Conservation (phyloP, 2,329 filamentous ascomycete genomes). For the Grosmannia clavigera region DNA sequence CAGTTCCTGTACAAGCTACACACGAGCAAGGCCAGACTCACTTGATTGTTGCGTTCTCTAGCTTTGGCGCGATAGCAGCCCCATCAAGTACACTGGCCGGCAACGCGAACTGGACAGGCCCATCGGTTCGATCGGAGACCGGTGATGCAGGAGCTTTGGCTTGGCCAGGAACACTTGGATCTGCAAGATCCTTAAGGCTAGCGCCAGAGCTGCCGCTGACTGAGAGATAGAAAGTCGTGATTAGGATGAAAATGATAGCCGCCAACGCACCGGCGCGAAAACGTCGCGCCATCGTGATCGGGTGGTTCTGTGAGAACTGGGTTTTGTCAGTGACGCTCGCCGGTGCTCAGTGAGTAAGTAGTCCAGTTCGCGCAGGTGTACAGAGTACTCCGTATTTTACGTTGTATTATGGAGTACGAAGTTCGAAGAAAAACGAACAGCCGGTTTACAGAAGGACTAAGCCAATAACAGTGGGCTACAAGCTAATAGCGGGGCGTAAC, state of each 20-base stretch:
- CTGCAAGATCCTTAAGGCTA: neutral
- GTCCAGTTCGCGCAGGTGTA: neutral
- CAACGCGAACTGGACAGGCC: slow-evolving; percentile 22
- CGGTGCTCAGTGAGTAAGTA: neutral
- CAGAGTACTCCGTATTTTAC: neutral
- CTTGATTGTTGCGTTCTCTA: slow-evolving; percentile 75
- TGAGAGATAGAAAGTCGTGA: slow-evolving; percentile 7
- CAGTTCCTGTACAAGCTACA: neutral
- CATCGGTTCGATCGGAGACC: neutral
- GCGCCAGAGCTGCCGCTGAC: neutral
- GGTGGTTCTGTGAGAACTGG: neutral
- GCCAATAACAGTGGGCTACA: neutral
- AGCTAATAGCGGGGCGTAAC: neutral
- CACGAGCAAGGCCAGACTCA: slow-evolving; percentile 23
- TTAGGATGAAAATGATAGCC: slow-evolving; percentile 5
- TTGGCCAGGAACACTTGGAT: neutral
- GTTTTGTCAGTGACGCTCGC: neutral
- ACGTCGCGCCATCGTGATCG: slow-evolving; percentile 7
- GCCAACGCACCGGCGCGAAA: slow-evolving; percentile 6
- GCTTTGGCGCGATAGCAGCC: slow-evolving; percentile 63
- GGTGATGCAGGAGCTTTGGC: neutral
- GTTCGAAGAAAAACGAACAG: neutral
- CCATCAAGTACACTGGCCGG: slow-evolving; percentile 45
- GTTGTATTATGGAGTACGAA: neutral
- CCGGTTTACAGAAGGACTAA: neutral